Base-by-base conservation (phyloP, 768 basidiomycete genomes). In the Rhizopogon vinicolor region DNA sequence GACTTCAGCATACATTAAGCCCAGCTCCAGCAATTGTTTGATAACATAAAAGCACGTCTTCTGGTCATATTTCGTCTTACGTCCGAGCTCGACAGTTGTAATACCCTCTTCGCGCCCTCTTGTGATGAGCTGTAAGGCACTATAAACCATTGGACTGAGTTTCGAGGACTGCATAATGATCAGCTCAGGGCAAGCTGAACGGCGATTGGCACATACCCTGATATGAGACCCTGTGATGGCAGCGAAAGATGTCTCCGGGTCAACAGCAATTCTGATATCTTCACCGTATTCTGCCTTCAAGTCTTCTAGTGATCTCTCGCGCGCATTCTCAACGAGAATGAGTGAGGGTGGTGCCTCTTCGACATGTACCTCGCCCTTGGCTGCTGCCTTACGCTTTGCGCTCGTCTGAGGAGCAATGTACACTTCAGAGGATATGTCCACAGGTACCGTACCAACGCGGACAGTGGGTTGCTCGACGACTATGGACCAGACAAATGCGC, bases 41-140 rank as follows among this genome's bases (percentile, higher is more conserved):
- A 92, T 82, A 55, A 93, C 81, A 70, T 95, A 94, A 67, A 91
- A 91, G 59, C 91, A 91, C 1, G 89, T 89, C 70, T 93, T 94
- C 65, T 91, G 90, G 65, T 93, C 92, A 63, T 95, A 93, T 48
- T 82, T 83, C 9, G 92, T 86, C 63, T 82, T 77, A 61, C 83
- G 83, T 25, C 89, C 89, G 13, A 96, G 77, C 33, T 89, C 81
- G 12, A 93, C 82, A 44, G 89, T 85, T 7, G 89, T 87, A 14
- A 91, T 79, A 10, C 93, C 93, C 18, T 79, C 72, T 55, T 89
- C 87, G 56, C 92, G 75, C 3, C 87, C 89, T 39, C 89, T 80
- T n/a, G 91, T 87, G 60, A 96, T 84, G 43, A 92, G 75, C 65
- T 94, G 91, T 13, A 96, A 79, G 5, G 87, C 84, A 14, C 84